Percentiles rank a stretch among this genome's conserved stretches.
These are phyloP conservation scores for Fusarium illudens DNA, from an alignment of 2,329 filamentous ascomycete species.

Conservation along the genomic window DNA sequence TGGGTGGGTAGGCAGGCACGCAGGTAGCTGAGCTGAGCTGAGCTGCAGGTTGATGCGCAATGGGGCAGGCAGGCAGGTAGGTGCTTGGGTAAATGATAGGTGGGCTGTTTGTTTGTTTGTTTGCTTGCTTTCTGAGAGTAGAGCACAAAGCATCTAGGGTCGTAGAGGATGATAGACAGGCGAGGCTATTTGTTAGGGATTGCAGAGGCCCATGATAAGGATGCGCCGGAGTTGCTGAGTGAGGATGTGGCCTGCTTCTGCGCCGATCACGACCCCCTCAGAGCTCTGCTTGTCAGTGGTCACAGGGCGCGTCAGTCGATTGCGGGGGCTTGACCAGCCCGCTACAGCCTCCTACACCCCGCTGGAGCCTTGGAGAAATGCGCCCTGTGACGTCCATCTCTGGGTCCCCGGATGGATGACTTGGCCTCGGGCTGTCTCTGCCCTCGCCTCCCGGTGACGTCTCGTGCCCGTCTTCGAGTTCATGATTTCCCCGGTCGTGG, in stretches of 20 bases:
- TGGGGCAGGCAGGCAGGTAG: no score
- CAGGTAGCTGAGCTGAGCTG: slow-evolving; percentile 4
- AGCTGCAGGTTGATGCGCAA: neutral
- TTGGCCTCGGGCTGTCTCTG: slow-evolving; percentile 1
- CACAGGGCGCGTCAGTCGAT: slow-evolving; percentile 38
- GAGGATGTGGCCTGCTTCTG: slow-evolving; percentile 31
- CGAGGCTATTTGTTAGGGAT: slow-evolving; percentile 6
- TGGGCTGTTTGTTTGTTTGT: neutral
- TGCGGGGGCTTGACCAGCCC: slow-evolving; percentile 9
- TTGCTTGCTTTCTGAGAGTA: neutral
- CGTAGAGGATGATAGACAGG: neutral
- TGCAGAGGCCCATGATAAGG: neutral
- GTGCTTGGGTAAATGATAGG: neutral
- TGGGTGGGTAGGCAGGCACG: neutral
- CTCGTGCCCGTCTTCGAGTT: slow-evolving; percentile 3
- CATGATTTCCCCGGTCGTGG: neutral
- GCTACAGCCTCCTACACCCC: slow-evolving; percentile 6
- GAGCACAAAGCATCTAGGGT: neutral
- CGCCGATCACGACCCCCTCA: slow-evolving; percentile 25
- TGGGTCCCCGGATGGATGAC: neutral
- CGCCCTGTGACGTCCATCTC: slow-evolving; percentile 7
- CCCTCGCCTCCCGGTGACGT: neutral
- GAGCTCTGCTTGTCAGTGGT: slow-evolving; percentile 15
- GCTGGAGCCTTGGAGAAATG: slow-evolving; percentile 8
- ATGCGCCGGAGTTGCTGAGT: slow-evolving; percentile 12